phyloP scores from a whole-genome alignment of 768 basidiomycete genomes.

The Suillus occidentalis region DNA sequence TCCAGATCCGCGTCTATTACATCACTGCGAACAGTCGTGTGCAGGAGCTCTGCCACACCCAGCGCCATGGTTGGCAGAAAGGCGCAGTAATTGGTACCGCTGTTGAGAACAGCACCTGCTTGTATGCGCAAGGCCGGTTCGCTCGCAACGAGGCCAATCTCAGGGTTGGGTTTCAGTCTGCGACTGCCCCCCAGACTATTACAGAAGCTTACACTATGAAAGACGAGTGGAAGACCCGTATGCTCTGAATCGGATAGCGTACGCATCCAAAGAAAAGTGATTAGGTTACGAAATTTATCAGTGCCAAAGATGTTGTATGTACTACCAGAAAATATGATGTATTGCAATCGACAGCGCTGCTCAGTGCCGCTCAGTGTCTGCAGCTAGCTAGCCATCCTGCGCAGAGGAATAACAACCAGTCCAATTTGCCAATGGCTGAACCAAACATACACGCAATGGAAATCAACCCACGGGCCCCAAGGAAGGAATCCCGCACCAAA shows the following conservation, averaged over 20 bases:
- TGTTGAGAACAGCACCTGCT: neutral
- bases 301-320: neutral
- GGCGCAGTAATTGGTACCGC: neutral
- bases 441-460: neutral
- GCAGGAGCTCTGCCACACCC: neutral
- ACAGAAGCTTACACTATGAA: neutral
- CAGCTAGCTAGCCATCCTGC: neutral
- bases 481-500: neutral
- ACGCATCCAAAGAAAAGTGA: neutral
- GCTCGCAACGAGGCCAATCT: neutral
- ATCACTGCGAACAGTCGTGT: neutral
- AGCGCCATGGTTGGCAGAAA: neutral
- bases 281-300: neutral
- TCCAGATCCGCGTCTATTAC: neutral
- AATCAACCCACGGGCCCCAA: neutral
- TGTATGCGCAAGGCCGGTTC: neutral
- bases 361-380: neutral
- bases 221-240: neutral
- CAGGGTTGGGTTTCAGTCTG: neutral
- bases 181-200: neutral
- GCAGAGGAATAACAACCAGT: neutral
- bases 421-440: neutral
- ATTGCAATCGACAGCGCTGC: neutral
- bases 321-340: neutral
- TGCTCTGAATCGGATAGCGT: neutral